Conservation (phyloP, 116 monocot species). For the Iris pallida region DNA sequence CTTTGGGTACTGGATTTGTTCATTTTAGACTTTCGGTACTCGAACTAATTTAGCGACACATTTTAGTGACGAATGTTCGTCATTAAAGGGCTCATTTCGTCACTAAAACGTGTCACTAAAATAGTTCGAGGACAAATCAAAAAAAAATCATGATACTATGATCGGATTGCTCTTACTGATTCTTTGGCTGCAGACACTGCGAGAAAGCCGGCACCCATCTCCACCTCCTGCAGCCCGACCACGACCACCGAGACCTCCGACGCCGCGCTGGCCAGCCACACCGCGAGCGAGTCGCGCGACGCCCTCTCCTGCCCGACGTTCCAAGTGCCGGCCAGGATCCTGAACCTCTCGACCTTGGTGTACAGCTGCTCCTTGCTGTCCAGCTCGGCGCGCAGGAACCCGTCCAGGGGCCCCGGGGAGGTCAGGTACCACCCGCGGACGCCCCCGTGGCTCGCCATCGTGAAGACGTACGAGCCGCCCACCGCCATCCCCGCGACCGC, state of each 20-base stretch:
- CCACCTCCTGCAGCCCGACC: slow-evolving; percentile 75
- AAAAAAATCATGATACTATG: no score
- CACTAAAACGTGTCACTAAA: no score
- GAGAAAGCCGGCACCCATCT: slow-evolving; percentile 87
- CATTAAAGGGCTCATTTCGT: no score
- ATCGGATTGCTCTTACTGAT: slow-evolving; percentile 38
- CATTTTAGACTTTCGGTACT: no score
- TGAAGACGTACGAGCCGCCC: slow-evolving; percentile 37
- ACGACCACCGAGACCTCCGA: slow-evolving; percentile 58
- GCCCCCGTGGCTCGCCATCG: slow-evolving; percentile 64
- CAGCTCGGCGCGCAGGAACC: slow-evolving; percentile 35
- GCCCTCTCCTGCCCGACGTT: slow-evolving; percentile 88
- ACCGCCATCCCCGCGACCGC: slow-evolving; percentile 55
- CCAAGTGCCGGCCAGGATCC: slow-evolving; percentile 66
- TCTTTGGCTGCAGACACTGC: slow-evolving; percentile 84
- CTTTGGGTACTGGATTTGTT: no score
- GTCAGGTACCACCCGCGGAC: slow-evolving; percentile 66
- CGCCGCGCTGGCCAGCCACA: slow-evolving; percentile 49
- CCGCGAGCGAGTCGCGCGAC: slow-evolving; percentile 49
- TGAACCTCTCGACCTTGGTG: slow-evolving; percentile 45
- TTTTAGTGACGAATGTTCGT: no score
- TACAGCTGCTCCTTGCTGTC: slow-evolving; percentile 27
- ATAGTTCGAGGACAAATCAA: no score
- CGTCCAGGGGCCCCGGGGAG: slow-evolving; percentile 62
- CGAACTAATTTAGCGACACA: no score